These are phyloP conservation scores for Sporothrix curviconia DNA, from an alignment of 2,329 filamentous ascomycete species.

Conservation along the genomic window DNA sequence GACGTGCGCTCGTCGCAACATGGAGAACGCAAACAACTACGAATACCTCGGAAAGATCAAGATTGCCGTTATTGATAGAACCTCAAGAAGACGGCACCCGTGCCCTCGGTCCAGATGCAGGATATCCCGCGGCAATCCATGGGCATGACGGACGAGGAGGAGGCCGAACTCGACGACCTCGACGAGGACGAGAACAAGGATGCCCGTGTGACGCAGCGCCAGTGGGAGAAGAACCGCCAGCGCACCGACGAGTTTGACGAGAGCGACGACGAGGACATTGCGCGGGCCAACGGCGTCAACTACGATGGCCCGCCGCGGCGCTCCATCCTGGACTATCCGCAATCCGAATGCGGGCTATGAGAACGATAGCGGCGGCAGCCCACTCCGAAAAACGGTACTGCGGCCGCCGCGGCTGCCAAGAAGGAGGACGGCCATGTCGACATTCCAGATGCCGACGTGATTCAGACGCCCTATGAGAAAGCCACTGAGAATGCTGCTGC, in stretches of 20 bases:
- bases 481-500: neutral
- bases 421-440: neutral
- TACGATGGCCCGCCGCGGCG: slow-evolving; percentile 38
- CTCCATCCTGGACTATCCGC: slow-evolving; percentile 46
- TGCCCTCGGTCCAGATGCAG: slow-evolving; percentile 86
- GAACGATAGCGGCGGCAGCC: slow-evolving; percentile 20
- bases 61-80: slow-evolving; percentile 77
- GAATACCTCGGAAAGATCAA: slow-evolving; percentile 80
- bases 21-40: slow-evolving; percentile 83
- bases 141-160: slow-evolving; percentile 60
- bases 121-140: slow-evolving; percentile 61
- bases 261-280: slow-evolving; percentile 83
- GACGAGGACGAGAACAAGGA: slow-evolving; percentile 87
- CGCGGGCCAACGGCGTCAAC: slow-evolving; percentile 61
- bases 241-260: slow-evolving; percentile 78
- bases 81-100: slow-evolving; percentile 74
- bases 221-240: slow-evolving; percentile 71
- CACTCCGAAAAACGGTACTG: slow-evolving; percentile 4
- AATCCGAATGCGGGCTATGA: slow-evolving; percentile 40
- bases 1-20: slow-evolving; percentile 83
- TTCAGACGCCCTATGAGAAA: neutral
- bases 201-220: slow-evolving; percentile 69
- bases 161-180: slow-evolving; percentile 58
- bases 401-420: neutral
- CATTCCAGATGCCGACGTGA: neutral